Evolutionary conservation across 164 flowering plant species (phyloP).

Genomic region (Annona cherimola): DNA sequence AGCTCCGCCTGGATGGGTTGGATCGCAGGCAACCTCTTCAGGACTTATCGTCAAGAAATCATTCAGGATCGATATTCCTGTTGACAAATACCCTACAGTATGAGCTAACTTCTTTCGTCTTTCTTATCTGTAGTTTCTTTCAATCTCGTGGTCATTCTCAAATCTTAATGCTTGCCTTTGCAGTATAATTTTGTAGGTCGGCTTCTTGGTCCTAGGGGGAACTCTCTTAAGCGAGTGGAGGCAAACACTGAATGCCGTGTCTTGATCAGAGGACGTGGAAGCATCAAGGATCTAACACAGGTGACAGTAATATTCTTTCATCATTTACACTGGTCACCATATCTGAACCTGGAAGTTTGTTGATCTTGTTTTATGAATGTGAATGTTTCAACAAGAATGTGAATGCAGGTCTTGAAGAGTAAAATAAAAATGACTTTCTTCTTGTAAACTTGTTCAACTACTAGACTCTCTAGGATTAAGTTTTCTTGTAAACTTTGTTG

Average conservation of each 20-base stretch:
- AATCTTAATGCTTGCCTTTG: slow-evolving; percentile 11
- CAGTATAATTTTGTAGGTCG: slow-evolving; percentile 99
- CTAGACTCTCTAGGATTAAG: background rate
- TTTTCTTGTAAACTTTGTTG: background rate
- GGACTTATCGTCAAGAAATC: slow-evolving; percentile 82
- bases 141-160: background rate
- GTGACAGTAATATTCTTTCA: slow-evolving; percentile 27
- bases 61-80: slow-evolving; percentile 93
- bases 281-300: slow-evolving; percentile 92
- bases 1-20: slow-evolving; percentile 73
- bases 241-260: slow-evolving; percentile 97
- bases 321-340: background rate
- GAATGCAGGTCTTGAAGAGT: background rate
- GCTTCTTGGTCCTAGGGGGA: slow-evolving; percentile 97
- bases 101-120: slow-evolving; percentile 11
- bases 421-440: too few relatives aligned
- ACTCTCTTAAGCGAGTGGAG: slow-evolving; percentile 96
- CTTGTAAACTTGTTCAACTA: background rate
- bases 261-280: slow-evolving; percentile 92
- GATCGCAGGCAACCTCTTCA: slow-evolving; percentile 78
- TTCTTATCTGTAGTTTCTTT: background rate
- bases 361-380: background rate
- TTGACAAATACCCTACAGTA: slow-evolving; percentile 83
- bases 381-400: background rate
- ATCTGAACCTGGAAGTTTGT: background rate